Conservation (phyloP, 2,329 filamentous ascomycete species). For the Fusarium duplospermum region DNA sequence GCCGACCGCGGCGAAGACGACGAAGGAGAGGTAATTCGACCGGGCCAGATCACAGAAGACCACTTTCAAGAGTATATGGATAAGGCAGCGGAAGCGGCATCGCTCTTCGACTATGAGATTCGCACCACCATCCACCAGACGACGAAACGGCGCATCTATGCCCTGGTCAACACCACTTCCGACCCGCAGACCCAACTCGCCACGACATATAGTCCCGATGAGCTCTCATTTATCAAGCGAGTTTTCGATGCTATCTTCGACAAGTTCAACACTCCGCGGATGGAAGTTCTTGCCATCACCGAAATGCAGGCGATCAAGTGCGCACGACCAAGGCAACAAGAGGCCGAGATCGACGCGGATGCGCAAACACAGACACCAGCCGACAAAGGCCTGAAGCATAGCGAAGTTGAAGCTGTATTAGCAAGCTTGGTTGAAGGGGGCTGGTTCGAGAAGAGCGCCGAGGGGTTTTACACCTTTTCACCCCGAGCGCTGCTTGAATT, state of each 20-base stretch:
- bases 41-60: constrained; percentile 74
- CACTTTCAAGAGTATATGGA: constrained; percentile 77
- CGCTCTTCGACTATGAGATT: constrained; percentile 89
- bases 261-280: constrained; percentile 80
- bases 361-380: constrained; percentile 49
- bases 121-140: constrained; percentile 78
- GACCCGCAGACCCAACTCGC: constrained; percentile 89
- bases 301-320: constrained; percentile 83
- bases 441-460: constrained; percentile 82
- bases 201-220: constrained; percentile 82
- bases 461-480: constrained; percentile 80
- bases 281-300: constrained; percentile 86
- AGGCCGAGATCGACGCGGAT: constrained; percentile 49
- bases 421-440: constrained; percentile 78
- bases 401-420: constrained; percentile 81
- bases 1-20: constrained; percentile 54
- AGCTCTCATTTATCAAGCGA: constrained; percentile 90
- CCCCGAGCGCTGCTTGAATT: constrained; percentile 87
- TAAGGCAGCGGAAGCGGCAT: constrained; percentile 77
- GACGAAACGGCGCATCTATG: constrained; percentile 76
- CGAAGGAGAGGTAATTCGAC: constrained; percentile 53
- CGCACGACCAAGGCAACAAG: constrained; percentile 60
- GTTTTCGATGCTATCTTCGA: constrained; percentile 94
- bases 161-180: constrained; percentile 87
- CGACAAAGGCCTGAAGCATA: constrained; percentile 75